Percentiles rank a stretch among this genome's conserved stretches.
These are phyloP conservation scores for Oxyria digyna DNA, from an alignment of 148 eudicot species.

Conservation along the genomic window DNA sequence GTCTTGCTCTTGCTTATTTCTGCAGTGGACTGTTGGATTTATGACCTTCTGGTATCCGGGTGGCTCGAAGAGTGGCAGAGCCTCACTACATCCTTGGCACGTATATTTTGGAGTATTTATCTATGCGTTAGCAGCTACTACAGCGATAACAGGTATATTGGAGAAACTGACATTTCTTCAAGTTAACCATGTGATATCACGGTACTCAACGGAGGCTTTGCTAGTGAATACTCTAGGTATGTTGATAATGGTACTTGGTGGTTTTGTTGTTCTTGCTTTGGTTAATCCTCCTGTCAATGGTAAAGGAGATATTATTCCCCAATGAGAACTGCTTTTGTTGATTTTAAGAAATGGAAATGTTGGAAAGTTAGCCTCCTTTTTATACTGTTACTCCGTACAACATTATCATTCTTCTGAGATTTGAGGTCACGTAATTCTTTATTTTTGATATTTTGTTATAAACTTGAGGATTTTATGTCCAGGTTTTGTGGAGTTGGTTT, in stretches of 20 bases:
- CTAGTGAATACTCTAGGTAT: slow-evolving; percentile 28
- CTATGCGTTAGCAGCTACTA: slow-evolving; percentile 36
- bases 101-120: slow-evolving; percentile 33
- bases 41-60: slow-evolving; percentile 47
- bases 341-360: no score
- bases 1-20: not conserved
- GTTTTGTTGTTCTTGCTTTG: slow-evolving; percentile 4
- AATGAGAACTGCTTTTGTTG: not conserved
- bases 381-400: no score
- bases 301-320: slow-evolving; percentile 5
- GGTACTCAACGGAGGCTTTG: slow-evolving; percentile 48
- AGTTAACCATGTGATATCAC: slow-evolving; percentile 25
- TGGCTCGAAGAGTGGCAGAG: slow-evolving; percentile 22
- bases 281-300: not conserved
- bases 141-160: slow-evolving; percentile 33
- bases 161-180: slow-evolving; percentile 60
- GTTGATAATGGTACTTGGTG: slow-evolving; percentile 3
- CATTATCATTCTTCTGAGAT: no score
- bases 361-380: no score
- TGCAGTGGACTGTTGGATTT: slow-evolving; percentile 52
- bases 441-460: no score
- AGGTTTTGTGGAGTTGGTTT: no score
- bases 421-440: no score
- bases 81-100: slow-evolving; percentile 53
- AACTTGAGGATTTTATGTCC: no score